Evolutionary conservation across 768 basidiomycete species (phyloP).

Genomic region (Agrocybe pediades): DNA sequence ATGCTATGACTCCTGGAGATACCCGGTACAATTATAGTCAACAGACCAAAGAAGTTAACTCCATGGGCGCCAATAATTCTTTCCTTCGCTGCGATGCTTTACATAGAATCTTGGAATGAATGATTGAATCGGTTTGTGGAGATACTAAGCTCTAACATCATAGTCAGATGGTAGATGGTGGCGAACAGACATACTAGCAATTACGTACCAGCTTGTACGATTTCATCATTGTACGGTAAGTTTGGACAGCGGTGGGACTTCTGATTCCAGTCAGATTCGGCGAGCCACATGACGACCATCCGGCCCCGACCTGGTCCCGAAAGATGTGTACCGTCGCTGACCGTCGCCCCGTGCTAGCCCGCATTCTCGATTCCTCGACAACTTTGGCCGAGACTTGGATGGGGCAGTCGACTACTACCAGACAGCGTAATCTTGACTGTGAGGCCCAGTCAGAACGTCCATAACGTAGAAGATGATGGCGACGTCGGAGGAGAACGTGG

Average conservation of each 20-base stretch:
- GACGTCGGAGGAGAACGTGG: too few relatives aligned
- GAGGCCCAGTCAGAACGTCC: too few relatives aligned
- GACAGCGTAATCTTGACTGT: too few relatives aligned
- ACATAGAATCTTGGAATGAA: too few relatives aligned
- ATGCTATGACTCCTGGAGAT: neutral
- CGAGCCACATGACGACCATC: neutral
- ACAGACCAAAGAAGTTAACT: neutral
- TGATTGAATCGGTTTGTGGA: too few relatives aligned
- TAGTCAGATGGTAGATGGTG: neutral
- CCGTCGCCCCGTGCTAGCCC: neutral
- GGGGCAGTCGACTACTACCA: too few relatives aligned
- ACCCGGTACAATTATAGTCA: conserved; percentile 3
- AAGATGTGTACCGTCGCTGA: neutral
- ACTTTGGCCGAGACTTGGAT: too few relatives aligned
- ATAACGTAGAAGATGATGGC: too few relatives aligned
- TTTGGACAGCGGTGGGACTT: neutral
- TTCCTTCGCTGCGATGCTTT: too few relatives aligned
- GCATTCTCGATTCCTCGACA: too few relatives aligned
- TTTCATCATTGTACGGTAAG: neutral
- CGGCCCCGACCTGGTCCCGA: neutral
- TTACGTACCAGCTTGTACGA: neutral
- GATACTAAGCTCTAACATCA: neutral
- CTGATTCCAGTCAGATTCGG: neutral
- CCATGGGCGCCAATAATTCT: conserved; percentile 7
- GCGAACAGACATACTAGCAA: neutral